Base-by-base conservation (phyloP, 2,329 filamentous ascomycete species). In the Trichophyton benhamiae region DNA sequence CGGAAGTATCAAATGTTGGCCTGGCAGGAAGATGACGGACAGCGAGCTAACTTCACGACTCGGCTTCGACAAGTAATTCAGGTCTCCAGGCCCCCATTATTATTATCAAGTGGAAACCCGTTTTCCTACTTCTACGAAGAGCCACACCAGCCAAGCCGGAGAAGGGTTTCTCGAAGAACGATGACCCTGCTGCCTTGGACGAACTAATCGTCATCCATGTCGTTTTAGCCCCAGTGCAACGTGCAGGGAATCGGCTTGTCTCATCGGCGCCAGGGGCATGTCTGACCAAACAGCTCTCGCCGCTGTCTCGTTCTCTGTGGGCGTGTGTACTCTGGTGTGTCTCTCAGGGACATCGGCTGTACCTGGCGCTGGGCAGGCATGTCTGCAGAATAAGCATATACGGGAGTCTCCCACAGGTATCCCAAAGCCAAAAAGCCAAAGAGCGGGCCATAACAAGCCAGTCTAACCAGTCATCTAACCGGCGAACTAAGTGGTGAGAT, bases 191-290 rank as follows among this genome's bases (percentile, higher is more conserved):
- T 17, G 11, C 5, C 41, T 17, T 44, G 41, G 41, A 48, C 44
- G 44, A 48, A 48, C 44, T 20, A 20, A 20, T 20, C 44, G 3
- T 11, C 9, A 49, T 49, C 46, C 46, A 49, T 49, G 46, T 4
- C 46, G 46, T 49, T 49, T 49, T 49, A 49, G 66, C 7, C 66
- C 66, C 8, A 64, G 66, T 25, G 62, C 63, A 27, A 66, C 66
- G n/a, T 62, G 63, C 48, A 62, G 65, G n/a, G 46, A 52, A 42
- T 64, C 65, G 7, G 63, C 65, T 30, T 42, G 52, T 20, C 33
- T 38, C 20, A 52, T 52, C 20, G 61, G 33, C 27, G n/a, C 41
- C 11, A 58, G 38, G 15, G 42, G 36, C 15, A 65, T 64, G 48
- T 64, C 41, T 25, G 46, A 27, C 46, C 46, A 27, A 44, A 17